Evolutionary conservation across 352 stramenopile species (phyloP).

Genomic region (Pythium oligandrum): DNA sequence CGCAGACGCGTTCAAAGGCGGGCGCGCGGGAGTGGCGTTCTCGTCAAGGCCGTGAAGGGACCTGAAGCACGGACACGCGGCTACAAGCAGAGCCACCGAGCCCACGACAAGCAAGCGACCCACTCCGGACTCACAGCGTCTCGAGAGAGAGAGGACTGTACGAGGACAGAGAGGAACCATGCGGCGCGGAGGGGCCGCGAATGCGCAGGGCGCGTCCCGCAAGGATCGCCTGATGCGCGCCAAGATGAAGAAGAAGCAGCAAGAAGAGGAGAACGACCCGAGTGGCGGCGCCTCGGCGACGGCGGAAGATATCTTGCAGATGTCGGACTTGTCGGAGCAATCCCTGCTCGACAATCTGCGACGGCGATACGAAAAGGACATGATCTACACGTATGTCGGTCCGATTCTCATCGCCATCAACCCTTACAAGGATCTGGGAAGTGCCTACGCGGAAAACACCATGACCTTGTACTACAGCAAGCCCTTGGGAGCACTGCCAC

Average conservation of each 20-base stretch:
- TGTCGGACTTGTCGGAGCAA: slow-evolving; percentile 86
- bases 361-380: slow-evolving; percentile 87
- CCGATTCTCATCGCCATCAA: slow-evolving; percentile 91
- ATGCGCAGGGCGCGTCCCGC: slow-evolving; percentile 39
- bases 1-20: too few relatives aligned
- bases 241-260: slow-evolving; percentile 86
- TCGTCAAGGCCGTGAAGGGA: too few relatives aligned
- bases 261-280: slow-evolving; percentile 51
- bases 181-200: slow-evolving; percentile 22
- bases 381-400: slow-evolving; percentile 94
- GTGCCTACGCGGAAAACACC: slow-evolving; percentile 58
- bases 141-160: too few relatives aligned
- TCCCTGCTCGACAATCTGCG: slow-evolving; percentile 88
- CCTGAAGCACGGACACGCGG: too few relatives aligned
- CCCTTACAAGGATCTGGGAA: slow-evolving; percentile 81
- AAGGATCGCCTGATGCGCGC: slow-evolving; percentile 83
- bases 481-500: slow-evolving; percentile 70
- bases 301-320: slow-evolving; percentile 88
- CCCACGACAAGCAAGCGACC: too few relatives aligned
- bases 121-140: too few relatives aligned
- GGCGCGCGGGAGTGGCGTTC: too few relatives aligned
- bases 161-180: slow-evolving; percentile 11
- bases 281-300: slow-evolving; percentile 30
- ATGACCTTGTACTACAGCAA: slow-evolving; percentile 90
- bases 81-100: too few relatives aligned